A percentile compares a stretch with the other conserved stretches of the same genome.
Evolutionary conservation across 495 filamentous ascomycete species (phyloP).

Genomic region (Annulohypoxylon moriforme): DNA sequence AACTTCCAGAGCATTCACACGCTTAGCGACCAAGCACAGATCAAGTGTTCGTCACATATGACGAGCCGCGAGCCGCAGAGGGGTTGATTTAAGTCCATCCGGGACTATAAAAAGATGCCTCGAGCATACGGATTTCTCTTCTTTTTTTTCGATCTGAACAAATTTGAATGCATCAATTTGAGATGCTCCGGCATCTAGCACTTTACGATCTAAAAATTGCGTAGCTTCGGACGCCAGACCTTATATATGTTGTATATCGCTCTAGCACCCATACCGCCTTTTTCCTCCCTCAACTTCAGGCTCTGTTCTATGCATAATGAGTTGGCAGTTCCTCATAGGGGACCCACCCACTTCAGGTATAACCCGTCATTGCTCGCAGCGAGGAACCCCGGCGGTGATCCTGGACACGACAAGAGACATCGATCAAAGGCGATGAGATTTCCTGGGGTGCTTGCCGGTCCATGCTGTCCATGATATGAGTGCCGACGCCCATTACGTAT

Average conservation of each 20-base stretch:
- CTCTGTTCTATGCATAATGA: constrained; percentile 54
- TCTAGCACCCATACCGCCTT: constrained; percentile 48
- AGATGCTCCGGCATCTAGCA: constrained; percentile 23
- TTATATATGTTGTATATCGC: constrained; percentile 42
- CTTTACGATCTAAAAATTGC: constrained; percentile 30
- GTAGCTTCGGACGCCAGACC: constrained; percentile 37
- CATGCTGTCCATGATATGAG: constrained; percentile 18
- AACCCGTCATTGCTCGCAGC: constrained; percentile 43
- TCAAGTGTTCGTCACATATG: constrained; percentile 54
- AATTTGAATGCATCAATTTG: constrained; percentile 32
- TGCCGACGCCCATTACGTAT: constrained; percentile 24
- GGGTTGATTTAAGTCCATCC: constrained; percentile 22
- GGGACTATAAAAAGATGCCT: constrained; percentile 34
- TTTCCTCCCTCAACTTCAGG: constrained; percentile 49
- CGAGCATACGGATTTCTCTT: constrained; percentile 7
- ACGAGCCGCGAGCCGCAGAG: constrained; percentile 46
- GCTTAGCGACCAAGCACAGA: constrained; percentile 51
- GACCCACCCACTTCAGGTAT: constrained; percentile 46
- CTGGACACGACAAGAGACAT: constrained; percentile 32
- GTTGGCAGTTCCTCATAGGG: constrained; percentile 53
- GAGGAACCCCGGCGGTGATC: constrained; percentile 36
- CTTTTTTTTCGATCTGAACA: constrained; percentile 19
- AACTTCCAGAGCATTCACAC: constrained; percentile 39
- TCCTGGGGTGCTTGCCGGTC: constrained; percentile 10
- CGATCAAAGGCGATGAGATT: constrained; percentile 11